phyloP scores from a whole-genome alignment of 2,329 filamentous ascomycete species.

The Fusarium irregulare region DNA sequence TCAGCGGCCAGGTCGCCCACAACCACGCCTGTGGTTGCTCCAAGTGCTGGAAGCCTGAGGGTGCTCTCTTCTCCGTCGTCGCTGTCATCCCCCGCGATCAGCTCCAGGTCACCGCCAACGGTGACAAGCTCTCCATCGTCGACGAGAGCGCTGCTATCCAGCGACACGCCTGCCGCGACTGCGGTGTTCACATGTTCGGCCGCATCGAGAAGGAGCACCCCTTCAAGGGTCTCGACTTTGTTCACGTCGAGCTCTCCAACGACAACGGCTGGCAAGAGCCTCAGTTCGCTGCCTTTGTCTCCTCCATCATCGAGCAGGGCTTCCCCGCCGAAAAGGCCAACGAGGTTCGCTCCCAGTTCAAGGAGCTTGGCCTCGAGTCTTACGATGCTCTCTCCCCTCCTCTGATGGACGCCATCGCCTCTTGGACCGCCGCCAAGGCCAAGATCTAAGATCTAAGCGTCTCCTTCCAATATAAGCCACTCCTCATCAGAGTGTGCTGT shows the following conservation, averaged over 20 bases:
- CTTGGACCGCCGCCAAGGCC: constrained; percentile 64
- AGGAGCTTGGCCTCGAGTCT: constrained; percentile 65
- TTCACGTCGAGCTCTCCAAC: constrained; percentile 71
- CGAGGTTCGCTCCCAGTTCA: constrained; percentile 65
- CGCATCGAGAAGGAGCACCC: constrained; percentile 73
- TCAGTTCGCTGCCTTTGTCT: constrained; percentile 76
- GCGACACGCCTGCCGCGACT: constrained; percentile 70
- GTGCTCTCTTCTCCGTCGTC: constrained; percentile 72
- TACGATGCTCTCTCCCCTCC: constrained; percentile 72
- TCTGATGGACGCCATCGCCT: constrained; percentile 72
- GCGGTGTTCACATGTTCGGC: constrained; percentile 71
- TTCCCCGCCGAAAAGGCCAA: constrained; percentile 66
- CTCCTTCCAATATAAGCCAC: neutral
- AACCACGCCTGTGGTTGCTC: constrained; percentile 79
- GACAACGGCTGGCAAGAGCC: constrained; percentile 76
- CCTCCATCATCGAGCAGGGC: constrained; percentile 75
- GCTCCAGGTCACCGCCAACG: constrained; percentile 67
- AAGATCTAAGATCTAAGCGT: constrained; percentile 37
- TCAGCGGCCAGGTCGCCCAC: constrained; percentile 69
- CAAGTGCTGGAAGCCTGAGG: constrained; percentile 76
- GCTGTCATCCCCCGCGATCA: constrained; percentile 68
- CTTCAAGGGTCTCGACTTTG: constrained; percentile 77
- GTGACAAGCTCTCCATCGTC: constrained; percentile 66
- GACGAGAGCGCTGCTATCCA: constrained; percentile 68
- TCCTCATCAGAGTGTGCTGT: neutral